These are phyloP conservation scores for Cladorrhinum sp. DNA, from an alignment of 2,329 filamentous ascomycete species.

Conservation along the genomic window DNA sequence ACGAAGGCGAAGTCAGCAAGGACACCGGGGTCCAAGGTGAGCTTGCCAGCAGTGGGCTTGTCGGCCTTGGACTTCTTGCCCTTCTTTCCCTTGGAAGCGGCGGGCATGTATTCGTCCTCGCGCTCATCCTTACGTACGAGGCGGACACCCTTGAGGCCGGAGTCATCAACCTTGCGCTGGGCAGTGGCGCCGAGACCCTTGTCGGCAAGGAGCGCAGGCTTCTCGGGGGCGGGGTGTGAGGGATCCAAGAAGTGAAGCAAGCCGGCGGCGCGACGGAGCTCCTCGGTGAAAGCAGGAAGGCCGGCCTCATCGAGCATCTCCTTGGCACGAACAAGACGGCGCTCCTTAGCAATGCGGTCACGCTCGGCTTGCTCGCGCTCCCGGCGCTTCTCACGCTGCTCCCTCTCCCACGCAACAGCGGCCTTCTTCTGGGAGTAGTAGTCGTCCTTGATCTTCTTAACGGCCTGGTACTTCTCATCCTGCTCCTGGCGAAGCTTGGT, in stretches of 20 bases:
- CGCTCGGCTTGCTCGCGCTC: conserved; percentile 82
- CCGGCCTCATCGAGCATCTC: conserved; percentile 76
- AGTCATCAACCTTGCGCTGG: conserved; percentile 78
- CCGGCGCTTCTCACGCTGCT: conserved; percentile 70
- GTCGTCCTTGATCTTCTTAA: conserved; percentile 85
- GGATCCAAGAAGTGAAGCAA: conserved; percentile 92
- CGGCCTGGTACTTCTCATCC: conserved; percentile 76
- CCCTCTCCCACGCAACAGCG: conserved; percentile 77
- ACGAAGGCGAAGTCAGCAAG: conserved; percentile 87
- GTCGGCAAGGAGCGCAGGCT: conserved; percentile 60
- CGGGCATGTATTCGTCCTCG: conserved; percentile 81
- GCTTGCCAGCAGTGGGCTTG: conserved; percentile 51
- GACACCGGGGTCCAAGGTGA: conserved; percentile 85
- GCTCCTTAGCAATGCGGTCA: conserved; percentile 67
- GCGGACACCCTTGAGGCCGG: conserved; percentile 80
- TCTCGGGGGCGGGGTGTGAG: conserved; percentile 60
- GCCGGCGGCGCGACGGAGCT: conserved; percentile 85
- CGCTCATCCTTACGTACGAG: conserved; percentile 83
- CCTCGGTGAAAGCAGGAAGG: conserved; percentile 84
- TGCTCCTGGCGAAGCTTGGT: conserved; percentile 80
- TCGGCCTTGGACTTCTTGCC: conserved; percentile 65
- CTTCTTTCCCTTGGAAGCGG: conserved; percentile 85
- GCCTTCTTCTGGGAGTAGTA: conserved; percentile 82
- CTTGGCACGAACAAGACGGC: conserved; percentile 72
- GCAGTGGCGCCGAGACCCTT: conserved; percentile 76